Conservation (phyloP, 257 asterid species). For the Solanum appendiculatum region DNA sequence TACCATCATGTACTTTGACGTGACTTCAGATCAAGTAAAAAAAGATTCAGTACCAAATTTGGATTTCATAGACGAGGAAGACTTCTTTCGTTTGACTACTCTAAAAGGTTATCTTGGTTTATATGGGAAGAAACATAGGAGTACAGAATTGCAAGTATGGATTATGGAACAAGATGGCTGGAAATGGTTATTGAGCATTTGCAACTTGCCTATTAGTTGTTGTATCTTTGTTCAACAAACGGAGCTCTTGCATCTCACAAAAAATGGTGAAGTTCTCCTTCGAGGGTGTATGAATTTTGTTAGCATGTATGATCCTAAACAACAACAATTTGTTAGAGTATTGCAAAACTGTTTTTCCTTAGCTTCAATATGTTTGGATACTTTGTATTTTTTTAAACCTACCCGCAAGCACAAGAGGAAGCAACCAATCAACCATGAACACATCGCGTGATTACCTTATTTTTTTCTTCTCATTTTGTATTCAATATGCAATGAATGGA, state of each 20-base stretch:
- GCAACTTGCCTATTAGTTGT: background rate
- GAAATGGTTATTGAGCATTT: background rate
- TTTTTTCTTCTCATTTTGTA: too few species aligned
- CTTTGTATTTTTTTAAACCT: too few species aligned
- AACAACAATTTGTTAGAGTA: background rate
- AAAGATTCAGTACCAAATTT: background rate
- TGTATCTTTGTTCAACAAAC: background rate
- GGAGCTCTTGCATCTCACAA: background rate
- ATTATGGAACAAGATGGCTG: background rate
- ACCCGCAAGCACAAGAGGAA: background rate
- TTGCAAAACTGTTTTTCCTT: background rate
- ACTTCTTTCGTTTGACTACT: background rate
- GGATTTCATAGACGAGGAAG: background rate
- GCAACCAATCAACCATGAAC: background rate
- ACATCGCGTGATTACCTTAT: too few species aligned
- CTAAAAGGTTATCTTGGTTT: background rate
- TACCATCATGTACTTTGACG: background rate
- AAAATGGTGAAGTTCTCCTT: background rate
- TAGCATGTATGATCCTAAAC: background rate
- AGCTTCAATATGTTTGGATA: background rate
- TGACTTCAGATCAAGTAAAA: background rate
- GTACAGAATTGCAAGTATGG: background rate
- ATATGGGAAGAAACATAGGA: background rate
- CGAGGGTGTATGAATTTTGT: background rate
- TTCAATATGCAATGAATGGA: too few species aligned